Evolutionary conservation across 2,329 filamentous ascomycete species (phyloP), one percentile per base, ranked within the genome.

Genomic region (Dactylellina parvicollis): DNA sequence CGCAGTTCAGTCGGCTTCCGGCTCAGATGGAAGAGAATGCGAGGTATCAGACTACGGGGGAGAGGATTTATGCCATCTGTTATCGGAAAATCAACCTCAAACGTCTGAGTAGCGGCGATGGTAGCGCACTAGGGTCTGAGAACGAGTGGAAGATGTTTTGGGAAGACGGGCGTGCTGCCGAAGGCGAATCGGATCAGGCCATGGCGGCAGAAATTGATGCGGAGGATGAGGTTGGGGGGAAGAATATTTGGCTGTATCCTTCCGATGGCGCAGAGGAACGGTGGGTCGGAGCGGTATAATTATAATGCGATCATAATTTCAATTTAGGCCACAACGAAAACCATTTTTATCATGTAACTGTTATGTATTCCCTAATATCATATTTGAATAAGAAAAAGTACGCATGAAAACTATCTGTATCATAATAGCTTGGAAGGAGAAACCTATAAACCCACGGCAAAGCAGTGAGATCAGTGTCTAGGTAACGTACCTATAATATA

Each of bases 41-140:
- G n/a, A 22, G 34, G n/a, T 71, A 62, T n/a, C 38, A 62, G 16
- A 71, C 57, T 4, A 49, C 57, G 3, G 66, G 66, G 12, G 66
- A 71, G 18, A 38, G 66, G 3, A 28, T 71, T 20, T 71, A 62
- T 36, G 66, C 66, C 2, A 62, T 62, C n/a, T 71, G 66, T 26
- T 71, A 46, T 8, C 66, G 66, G 5, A 62, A 49, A 22, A 49
- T 71, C 0, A 71, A 55, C 16, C 24, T 64, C 30, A 62, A 40
- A 16, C 42, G 46, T 3, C n/a, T 62, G 1, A 55, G 24, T 16
- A 24, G 40, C 34, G 49, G 26, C 30, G 42, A 32, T 38, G 57
- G 42, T n/a, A n/a, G n/a, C 8, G n/a, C 20, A 1, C 18, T 71
- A 20, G 32, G 49, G 9, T 62, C 56, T 2, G 57, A 26, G 8